These are phyloP conservation scores for Stemphylium vesicarium DNA, from an alignment of 2,329 filamentous ascomycete species.

Conservation along the genomic window DNA sequence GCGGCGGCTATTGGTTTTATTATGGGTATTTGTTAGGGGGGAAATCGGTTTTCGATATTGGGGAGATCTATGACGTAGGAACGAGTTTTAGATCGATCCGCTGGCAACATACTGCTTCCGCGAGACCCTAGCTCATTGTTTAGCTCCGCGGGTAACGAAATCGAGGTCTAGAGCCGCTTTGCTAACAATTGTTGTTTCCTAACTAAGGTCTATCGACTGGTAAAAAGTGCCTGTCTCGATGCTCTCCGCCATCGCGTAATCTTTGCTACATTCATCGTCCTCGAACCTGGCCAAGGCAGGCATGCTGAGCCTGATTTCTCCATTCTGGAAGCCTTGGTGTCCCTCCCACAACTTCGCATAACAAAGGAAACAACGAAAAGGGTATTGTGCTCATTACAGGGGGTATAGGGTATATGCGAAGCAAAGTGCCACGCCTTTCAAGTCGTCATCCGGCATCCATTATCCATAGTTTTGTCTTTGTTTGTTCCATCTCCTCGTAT, in stretches of 20 bases:
- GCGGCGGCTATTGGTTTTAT: constrained; percentile 7
- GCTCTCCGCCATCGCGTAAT: not conserved
- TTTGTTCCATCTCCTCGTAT: constrained; percentile 4
- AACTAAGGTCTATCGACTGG: not conserved
- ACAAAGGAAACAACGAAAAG: constrained; percentile 11
- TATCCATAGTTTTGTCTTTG: not conserved
- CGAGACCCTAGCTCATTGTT: not conserved
- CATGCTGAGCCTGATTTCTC: not conserved
- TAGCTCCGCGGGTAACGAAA: not conserved
- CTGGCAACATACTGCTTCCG: constrained; percentile 11
- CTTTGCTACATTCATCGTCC: not conserved
- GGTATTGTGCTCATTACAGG: constrained; percentile 19
- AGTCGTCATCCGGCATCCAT: constrained; percentile 3
- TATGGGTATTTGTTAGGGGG: not conserved
- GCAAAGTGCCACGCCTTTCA: constrained; percentile 18
- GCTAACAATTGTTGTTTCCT: not conserved
- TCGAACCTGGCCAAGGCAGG: not conserved
- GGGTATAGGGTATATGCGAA: constrained; percentile 33
- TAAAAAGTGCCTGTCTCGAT: not conserved
- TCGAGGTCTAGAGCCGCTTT: not conserved
- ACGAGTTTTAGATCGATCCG: constrained; percentile 2
- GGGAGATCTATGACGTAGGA: constrained; percentile 15
- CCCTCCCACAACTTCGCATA: not conserved
- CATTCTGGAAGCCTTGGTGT: not conserved
- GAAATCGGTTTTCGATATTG: not conserved